phyloP scores from a whole-genome alignment of 768 basidiomycete genomes.

The Boletus subparvulus region DNA sequence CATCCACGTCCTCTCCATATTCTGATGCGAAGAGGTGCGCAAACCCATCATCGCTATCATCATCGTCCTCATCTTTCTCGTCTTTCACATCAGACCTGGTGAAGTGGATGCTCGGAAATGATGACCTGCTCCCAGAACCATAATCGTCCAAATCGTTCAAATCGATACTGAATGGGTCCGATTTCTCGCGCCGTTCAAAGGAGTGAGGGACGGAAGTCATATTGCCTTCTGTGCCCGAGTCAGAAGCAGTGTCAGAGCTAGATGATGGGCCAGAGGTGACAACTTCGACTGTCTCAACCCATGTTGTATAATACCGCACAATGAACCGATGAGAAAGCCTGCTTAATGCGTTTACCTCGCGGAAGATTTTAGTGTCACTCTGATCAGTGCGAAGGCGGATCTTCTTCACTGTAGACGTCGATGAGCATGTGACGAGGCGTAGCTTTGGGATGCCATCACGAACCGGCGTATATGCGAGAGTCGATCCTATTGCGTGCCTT shows the following conservation, averaged over 20 bases:
- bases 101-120: conserved; percentile 87
- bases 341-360: conserved; percentile 89
- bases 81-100: conserved; percentile 44
- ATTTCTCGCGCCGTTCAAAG: conserved; percentile 41
- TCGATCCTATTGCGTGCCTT: conserved; percentile 92
- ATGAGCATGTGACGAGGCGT: background rate
- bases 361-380: conserved; percentile 83
- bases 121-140: conserved; percentile 49
- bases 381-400: conserved; percentile 75
- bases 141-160: conserved; percentile 62
- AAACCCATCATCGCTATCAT: conserved; percentile 42
- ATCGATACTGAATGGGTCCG: conserved; percentile 65
- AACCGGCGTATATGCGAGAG: conserved; percentile 77
- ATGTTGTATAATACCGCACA: conserved; percentile 89
- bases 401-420: conserved; percentile 68
- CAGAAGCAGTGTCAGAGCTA: conserved; percentile 41
- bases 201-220: conserved; percentile 57
- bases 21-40: conserved; percentile 37
- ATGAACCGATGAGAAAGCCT: conserved; percentile 85
- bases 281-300: conserved; percentile 74
- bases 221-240: conserved; percentile 43
- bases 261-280: conserved; percentile 48
- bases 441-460: conserved; percentile 14
- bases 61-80: conserved; percentile 44
- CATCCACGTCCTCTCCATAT: conserved; percentile 34